Base-by-base conservation (phyloP, 2,329 filamentous ascomycete species). In the Pseudogymnoascus sp. region DNA sequence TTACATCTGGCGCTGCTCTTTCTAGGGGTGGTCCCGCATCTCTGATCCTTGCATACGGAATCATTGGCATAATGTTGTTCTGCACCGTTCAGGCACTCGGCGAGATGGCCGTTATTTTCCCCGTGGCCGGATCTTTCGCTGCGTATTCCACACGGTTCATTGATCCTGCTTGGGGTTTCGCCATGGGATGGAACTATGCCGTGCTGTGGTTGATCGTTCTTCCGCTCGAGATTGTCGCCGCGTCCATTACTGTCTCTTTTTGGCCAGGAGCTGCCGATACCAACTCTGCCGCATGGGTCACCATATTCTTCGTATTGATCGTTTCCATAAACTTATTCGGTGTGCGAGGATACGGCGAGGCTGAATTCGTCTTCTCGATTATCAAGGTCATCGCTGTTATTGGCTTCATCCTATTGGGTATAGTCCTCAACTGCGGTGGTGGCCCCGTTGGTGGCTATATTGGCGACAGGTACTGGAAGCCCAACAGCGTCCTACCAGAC, bases 101-200 rank as follows among this genome's bases (percentile, higher is more conserved):
- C 64, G 93, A 97, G 74, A 83, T 97, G 74, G 90, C 92, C 14
- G 91, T 97, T 15, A 76, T 91, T 11, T 97, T 93, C 68, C 93
- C 93, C 3, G 88, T 97, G 22, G 89, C 92, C 20, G 93, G 93
- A 61, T 95, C 91, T 2, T 97, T 97, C 71, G 90, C 91, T 0
- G 87, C 91, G 6, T 97, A 92, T 76, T 94, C 92, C 15, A 96
- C 91, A 30, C 85, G 93, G 15, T 97, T 97, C 69, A 75, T 97
- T 15, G 91, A 97, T 70, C 93, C 92, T 1, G 92, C 92, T 0
- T 96, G 91, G 91, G 91, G 91, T 0, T 96, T 96, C 71, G 90
- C 91, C 53, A 95, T 96, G 89, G 91, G 91, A 14, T 96, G 91
- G 91, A 96, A 93, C 70, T 95, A 96, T 72, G 90, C 89, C 4